These are phyloP conservation scores for Dothideomycetes sp. DNA, from an alignment of 2,329 filamentous ascomycete genomes.

Conservation along the genomic window DNA sequence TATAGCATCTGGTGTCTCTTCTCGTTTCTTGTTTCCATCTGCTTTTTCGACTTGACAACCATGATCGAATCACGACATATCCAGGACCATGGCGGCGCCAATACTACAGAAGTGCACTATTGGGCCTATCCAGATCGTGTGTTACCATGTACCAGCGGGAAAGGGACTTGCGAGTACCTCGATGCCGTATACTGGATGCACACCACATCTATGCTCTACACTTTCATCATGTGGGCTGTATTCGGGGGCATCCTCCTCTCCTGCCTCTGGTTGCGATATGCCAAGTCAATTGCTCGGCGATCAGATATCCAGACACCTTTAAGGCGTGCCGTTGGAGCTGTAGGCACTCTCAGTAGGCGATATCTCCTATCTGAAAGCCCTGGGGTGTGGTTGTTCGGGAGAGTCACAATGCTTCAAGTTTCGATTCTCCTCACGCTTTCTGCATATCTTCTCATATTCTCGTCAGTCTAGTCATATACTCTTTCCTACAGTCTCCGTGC, in stretches of 20 bases:
- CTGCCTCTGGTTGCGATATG: slow-evolving; percentile 26
- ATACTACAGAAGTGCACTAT: slow-evolving; percentile 23
- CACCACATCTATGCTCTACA: slow-evolving; percentile 44
- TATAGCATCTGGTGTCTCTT: no score
- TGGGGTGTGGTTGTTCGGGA: slow-evolving; percentile 47
- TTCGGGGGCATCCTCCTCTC: slow-evolving; percentile 37
- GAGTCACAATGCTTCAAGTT: slow-evolving; percentile 58
- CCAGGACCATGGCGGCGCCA: slow-evolving; percentile 18
- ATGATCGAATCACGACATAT: slow-evolving; percentile 15
- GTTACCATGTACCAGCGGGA: slow-evolving; percentile 47
- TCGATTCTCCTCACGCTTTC: slow-evolving; percentile 46
- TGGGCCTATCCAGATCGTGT: slow-evolving; percentile 47
- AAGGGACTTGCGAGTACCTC: slow-evolving; percentile 47
- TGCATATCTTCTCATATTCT: slow-evolving; percentile 56
- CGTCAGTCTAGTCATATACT: slow-evolving; percentile 25
- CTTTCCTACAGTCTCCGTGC: neutral
- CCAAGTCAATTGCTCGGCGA: slow-evolving; percentile 1
- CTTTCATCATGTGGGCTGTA: slow-evolving; percentile 45
- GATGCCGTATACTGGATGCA: slow-evolving; percentile 45
- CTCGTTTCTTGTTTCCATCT: neutral
- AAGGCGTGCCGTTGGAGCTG: slow-evolving; percentile 23
- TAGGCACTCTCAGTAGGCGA: slow-evolving; percentile 32
- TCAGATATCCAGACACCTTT: slow-evolving; percentile 11
- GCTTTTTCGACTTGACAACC: neutral
- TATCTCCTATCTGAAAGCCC: slow-evolving; percentile 52